Base-by-base conservation (phyloP, 1,284 basidiomycete genomes). In the Pseudozyma thailandica region DNA sequence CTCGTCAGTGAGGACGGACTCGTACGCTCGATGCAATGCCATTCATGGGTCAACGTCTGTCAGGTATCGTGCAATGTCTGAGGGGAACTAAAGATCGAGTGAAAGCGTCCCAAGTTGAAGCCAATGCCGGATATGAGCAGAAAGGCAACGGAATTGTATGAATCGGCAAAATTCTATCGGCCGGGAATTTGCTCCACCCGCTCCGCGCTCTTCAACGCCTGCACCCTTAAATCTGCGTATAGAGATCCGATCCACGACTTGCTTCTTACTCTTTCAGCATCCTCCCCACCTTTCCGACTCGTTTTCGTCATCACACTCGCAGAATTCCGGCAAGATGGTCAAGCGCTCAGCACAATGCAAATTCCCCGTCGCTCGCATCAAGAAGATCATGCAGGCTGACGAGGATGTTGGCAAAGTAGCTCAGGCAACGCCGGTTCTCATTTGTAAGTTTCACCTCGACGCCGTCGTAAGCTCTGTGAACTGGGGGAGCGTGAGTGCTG, bases 361-460 rank as follows among this genome's bases (percentile, higher is more conserved):
- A 49, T 82, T 82, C 37, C 81, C 81, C 30, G 80, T 82, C 6
- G 95, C 95, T 7, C 89, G 95, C 53, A 98, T 98, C 86, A 98
- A 98, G 88, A 93, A 94, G 86, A 97, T 98, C 65, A 98, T 98
- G 93, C 95, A 98, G 86, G 94, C 95, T 83, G 95, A 99, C 83
- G 96, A 99, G 82, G 95, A 99, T 83, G 95, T 98, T 16, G 95
- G 96, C 56, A 99, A 99, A 84, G 93, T 99, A 18, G 94, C 96
- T 1, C 92, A 94, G 81, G 94, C 93, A 15, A 97, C 95, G 5
- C 96, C 96, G 0, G 89, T 98, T 59, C 92, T 97, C 68, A 96
- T 98, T 77, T 98, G 96, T 98, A 82, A 84, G 93, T 89, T 23
- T 8, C 5, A 26, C 23, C 2, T 39, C 21, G 38, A 38, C n/a